Percentiles rank a stretch among this genome's conserved stretches.
These are phyloP conservation scores for Eucalyptus cladocalyx DNA, from an alignment of 345 rosid species.

Conservation along the genomic window DNA sequence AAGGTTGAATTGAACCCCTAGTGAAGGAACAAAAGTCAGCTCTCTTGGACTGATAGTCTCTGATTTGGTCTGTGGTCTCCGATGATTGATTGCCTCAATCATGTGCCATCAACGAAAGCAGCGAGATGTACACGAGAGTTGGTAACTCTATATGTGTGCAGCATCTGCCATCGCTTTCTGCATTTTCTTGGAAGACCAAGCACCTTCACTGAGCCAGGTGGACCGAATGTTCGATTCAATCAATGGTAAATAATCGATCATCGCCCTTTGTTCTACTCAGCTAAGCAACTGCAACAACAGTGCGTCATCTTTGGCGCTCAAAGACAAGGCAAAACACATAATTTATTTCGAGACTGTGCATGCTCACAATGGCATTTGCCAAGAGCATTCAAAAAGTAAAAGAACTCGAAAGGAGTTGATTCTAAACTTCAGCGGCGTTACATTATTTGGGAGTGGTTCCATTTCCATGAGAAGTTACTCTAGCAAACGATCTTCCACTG, in stretches of 20 bases:
- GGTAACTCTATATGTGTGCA: not conserved
- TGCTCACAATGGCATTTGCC: not conserved
- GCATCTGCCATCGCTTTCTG: not conserved
- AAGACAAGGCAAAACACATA: not conserved
- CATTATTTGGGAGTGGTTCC: not conserved
- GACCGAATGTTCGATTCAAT: not conserved
- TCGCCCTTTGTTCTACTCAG: not conserved
- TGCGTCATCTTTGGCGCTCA: not conserved
- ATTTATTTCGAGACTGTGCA: not conserved
- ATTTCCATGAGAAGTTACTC: not conserved
- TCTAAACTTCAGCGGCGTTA: not conserved
- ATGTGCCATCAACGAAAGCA: not conserved
- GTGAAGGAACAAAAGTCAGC: not conserved
- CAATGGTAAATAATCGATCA: not conserved
- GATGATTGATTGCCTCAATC: not conserved
- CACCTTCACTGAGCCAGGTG: not conserved
- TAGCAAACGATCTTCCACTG: not conserved
- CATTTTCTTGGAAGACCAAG: not conserved
- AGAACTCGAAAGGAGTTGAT: not conserved
- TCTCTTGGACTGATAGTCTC: not conserved
- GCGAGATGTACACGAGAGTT: not conserved
- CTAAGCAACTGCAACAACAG: not conserved
- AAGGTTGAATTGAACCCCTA: slow-evolving; percentile 47
- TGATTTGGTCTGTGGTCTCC: not conserved
- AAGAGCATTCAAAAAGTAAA: not conserved